Evolutionary conservation across 371 early-diverging fungal species (phyloP), one percentile per base, ranked within the genome.

Genomic region (Catenaria anguillulae): DNA sequence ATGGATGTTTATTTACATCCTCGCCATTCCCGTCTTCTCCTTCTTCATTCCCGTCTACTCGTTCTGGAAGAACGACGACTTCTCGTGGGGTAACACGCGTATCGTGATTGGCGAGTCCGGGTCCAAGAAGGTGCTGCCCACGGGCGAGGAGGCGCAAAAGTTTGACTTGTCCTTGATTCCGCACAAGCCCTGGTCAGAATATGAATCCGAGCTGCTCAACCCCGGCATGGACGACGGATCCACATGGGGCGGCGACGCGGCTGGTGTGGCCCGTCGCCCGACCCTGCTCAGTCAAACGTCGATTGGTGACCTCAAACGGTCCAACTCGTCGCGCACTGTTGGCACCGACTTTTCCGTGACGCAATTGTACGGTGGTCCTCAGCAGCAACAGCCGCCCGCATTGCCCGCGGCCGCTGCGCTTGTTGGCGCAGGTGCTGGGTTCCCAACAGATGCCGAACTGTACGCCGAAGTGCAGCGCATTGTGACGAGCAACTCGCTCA

Each of bases 51-150:
- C 86, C 33, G 62, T 91, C 59, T 91, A 91, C 67, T 77, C 90
- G 52, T 50, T 50, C 52, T 50, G 52, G 52, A 50, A 29, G 61
- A 24, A 35, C 8, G 61, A 61, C 42, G 61, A 61, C 69, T 93
- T 94, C 70, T 90, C 90, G 1, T 96, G 97, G 96, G 98, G 98
- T 71, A 92, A 92, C 70, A 97, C 97, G 23, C 88, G 97, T 70
- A 69, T 86, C 36, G 89, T 89, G 2, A 73, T 85, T 15, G 91
- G 85, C 59, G 86, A 83, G 31, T 82, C 82, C 24, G 85, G 85
- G 31, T 80, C 85, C 66, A 86, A 88, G 75, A 69, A 79, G 10
- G 33, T 61, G 29, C 8, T 24, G n/a, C 13, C 26, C 17, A 13
- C 33, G 24, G 61, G 33, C 34, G 61, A 61, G 12, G 60, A 59